Evolutionary conservation across 2,329 filamentous ascomycete species (phyloP).

Genomic region (Mycosphaerelloides madeirae): DNA sequence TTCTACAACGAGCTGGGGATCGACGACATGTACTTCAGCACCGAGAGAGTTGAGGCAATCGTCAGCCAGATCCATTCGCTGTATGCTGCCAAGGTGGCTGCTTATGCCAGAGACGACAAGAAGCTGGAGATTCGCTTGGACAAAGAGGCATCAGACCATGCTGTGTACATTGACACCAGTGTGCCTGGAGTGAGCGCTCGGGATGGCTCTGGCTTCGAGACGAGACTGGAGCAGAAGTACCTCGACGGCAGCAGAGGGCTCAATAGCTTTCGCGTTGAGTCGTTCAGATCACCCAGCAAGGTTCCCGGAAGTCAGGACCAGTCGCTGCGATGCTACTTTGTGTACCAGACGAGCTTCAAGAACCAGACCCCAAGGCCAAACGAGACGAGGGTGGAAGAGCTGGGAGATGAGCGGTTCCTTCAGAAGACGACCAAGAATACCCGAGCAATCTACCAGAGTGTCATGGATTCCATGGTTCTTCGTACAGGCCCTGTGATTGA

Average conservation of each 20-base stretch:
- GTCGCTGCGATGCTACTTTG: constrained; percentile 93
- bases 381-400: constrained; percentile 84
- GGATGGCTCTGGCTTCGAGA: constrained; percentile 84
- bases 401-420: constrained; percentile 89
- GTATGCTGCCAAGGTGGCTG: constrained; percentile 94
- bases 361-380: constrained; percentile 65
- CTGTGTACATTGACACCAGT: constrained; percentile 98
- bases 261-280: constrained; percentile 88
- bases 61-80: constrained; percentile 92
- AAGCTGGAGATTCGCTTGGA: constrained; percentile 89
- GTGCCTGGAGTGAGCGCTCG: constrained; percentile 74
- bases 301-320: constrained; percentile 69
- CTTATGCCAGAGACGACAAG: constrained; percentile 88
- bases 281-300: constrained; percentile 84
- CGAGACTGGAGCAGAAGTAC: constrained; percentile 91
- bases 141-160: constrained; percentile 91
- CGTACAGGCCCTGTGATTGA: constrained; percentile 94
- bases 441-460: constrained; percentile 89
- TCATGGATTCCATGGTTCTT: constrained; percentile 78
- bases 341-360: constrained; percentile 92
- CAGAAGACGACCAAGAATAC: constrained; percentile 96
- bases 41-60: constrained; percentile 79
- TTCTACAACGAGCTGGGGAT: constrained; percentile 98
- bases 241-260: constrained; percentile 69
- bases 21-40: constrained; percentile 96